These are phyloP conservation scores for Penicillium ochrochloron DNA, from an alignment of 495 filamentous ascomycete genomes.

Conservation along the genomic window DNA sequence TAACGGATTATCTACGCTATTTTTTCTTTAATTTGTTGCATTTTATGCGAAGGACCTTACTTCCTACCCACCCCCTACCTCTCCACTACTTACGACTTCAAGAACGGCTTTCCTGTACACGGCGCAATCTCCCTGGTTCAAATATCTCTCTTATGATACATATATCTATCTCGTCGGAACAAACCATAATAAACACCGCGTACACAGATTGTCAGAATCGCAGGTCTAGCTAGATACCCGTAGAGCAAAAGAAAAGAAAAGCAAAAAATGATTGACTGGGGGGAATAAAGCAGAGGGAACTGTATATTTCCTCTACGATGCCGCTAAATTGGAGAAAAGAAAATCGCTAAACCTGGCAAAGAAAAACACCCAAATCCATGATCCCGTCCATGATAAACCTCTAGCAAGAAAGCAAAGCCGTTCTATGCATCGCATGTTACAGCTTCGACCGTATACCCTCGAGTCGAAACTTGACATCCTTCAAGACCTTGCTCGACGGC, in stretches of 20 bases:
- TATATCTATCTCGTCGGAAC: slow-evolving; percentile 16
- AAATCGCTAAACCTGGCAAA: slow-evolving; percentile 13
- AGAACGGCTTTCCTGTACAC: not conserved
- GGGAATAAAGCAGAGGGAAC: slow-evolving; percentile 10
- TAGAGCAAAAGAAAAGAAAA: not conserved
- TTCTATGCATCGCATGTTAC: slow-evolving; percentile 35
- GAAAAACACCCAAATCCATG: slow-evolving; percentile 1
- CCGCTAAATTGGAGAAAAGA: slow-evolving; percentile 13
- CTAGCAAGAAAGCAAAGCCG: not conserved
- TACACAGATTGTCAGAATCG: not conserved
- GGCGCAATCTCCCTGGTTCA: not conserved
- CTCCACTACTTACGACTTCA: not conserved
- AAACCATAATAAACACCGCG: slow-evolving; percentile 4
- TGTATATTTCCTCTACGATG: slow-evolving; percentile 17
- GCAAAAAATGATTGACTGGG: slow-evolving; percentile 7
- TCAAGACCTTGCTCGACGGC: slow-evolving; percentile 83
- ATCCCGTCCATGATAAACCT: not conserved
- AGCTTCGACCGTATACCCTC: slow-evolving; percentile 90
- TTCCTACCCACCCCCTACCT: not conserved
- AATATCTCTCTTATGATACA: slow-evolving; percentile 5
- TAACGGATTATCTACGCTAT: slow-evolving; percentile 17
- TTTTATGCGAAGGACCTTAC: slow-evolving; percentile 10
- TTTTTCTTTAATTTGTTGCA: slow-evolving; percentile 11
- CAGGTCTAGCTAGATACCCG: not conserved
- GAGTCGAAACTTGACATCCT: slow-evolving; percentile 93